These are phyloP conservation scores for Prunus mongolica DNA, from an alignment of 306 rosid species.

Conservation along the genomic window DNA sequence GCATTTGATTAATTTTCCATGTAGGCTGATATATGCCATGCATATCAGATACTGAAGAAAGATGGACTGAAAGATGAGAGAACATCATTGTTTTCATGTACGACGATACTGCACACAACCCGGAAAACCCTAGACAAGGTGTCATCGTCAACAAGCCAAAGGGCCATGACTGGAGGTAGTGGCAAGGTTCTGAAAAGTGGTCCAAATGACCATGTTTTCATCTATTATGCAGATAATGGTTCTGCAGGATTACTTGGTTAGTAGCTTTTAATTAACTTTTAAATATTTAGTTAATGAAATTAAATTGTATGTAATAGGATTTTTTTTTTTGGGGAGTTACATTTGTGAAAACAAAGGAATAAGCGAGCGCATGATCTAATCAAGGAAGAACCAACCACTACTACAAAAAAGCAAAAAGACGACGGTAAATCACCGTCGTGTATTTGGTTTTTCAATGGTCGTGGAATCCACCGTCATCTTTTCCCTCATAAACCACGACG, in stretches of 20 bases:
- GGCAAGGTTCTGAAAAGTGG: conserved; percentile 63
- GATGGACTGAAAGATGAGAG: conserved; percentile 44
- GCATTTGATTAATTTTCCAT: neutral
- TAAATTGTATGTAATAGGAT: too few relatives aligned
- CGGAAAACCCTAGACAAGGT: conserved; percentile 42
- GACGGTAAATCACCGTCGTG: too few relatives aligned
- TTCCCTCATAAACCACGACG: too few relatives aligned
- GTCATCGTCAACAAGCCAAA: conserved; percentile 44
- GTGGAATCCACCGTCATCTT: too few relatives aligned
- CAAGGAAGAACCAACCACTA: neutral
- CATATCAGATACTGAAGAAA: conserved; percentile 47
- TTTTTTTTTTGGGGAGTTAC: too few relatives aligned
- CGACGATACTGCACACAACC: conserved; percentile 39
- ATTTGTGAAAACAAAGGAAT: too few relatives aligned
- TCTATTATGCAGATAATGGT: conserved; percentile 62
- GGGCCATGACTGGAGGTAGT: conserved; percentile 53
- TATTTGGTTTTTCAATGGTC: too few relatives aligned
- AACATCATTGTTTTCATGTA: conserved; percentile 55
- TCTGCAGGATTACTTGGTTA: conserved; percentile 38
- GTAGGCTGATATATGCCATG: conserved; percentile 58
- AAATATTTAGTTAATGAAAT: too few relatives aligned
- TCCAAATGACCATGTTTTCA: conserved; percentile 53
- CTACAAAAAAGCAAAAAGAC: too few relatives aligned
- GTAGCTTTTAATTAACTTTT: neutral
- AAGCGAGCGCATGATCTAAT: neutral